Evolutionary conservation across 768 basidiomycete species (phyloP).

Genomic region (Chalciporus sphaerocephalus): DNA sequence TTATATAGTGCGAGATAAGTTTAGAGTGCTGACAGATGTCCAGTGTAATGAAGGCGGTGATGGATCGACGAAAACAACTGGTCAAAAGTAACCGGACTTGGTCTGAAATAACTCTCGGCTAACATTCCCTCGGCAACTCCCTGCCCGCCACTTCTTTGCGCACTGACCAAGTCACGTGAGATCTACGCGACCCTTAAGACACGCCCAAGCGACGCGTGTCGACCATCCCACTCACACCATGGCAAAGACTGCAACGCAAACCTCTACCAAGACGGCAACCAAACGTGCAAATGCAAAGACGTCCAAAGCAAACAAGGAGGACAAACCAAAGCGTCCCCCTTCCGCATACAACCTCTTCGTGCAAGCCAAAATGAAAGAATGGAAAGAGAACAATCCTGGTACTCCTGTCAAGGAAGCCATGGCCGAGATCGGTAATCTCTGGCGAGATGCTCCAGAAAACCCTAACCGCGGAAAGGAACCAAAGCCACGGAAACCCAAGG

Average conservation of each 20-base stretch:
- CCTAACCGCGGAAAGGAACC: slow-evolving; percentile 55
- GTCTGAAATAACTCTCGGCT: slow-evolving; percentile 23
- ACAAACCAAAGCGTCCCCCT: slow-evolving; percentile 55
- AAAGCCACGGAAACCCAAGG: slow-evolving; percentile 45
- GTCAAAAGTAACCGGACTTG: background rate
- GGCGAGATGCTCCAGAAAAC: slow-evolving; percentile 60
- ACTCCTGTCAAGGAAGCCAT: slow-evolving; percentile 53
- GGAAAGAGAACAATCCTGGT: slow-evolving; percentile 50
- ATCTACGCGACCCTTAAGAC: slow-evolving; percentile 26
- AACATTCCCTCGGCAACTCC: slow-evolving; percentile 18
- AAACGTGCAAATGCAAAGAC: slow-evolving; percentile 47
- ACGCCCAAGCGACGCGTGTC: background rate
- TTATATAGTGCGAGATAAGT: slow-evolving; percentile 5
- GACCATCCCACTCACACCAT: slow-evolving; percentile 31
- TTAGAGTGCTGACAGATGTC: no score
- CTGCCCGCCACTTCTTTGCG: slow-evolving; percentile 1
- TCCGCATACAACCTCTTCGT: slow-evolving; percentile 58
- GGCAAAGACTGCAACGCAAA: slow-evolving; percentile 53
- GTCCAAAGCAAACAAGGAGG: slow-evolving; percentile 37
- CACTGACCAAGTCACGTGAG: slow-evolving; percentile 30
- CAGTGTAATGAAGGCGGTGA: no score
- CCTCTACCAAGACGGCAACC: slow-evolving; percentile 54
- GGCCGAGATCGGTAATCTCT: slow-evolving; percentile 49
- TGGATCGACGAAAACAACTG: background rate
- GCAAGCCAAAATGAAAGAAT: slow-evolving; percentile 51